These are phyloP conservation scores for Vigna radiata DNA, from an alignment of 306 rosid genomes.

Conservation along the genomic window DNA sequence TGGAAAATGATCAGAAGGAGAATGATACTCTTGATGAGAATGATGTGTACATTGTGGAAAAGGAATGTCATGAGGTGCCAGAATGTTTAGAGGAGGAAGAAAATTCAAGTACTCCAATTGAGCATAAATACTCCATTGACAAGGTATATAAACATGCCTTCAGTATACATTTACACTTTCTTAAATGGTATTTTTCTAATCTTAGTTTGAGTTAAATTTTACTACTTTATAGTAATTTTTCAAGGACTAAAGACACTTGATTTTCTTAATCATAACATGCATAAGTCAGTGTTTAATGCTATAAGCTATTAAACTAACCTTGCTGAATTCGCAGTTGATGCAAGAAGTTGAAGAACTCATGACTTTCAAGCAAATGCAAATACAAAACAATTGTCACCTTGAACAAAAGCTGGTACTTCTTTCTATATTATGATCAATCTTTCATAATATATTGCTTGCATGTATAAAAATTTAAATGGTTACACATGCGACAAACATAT, in stretches of 20 bases:
- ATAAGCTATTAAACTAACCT: constrained; percentile 10
- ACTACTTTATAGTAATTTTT: not conserved
- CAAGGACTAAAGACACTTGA: too few species aligned
- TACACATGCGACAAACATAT: not conserved
- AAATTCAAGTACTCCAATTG: constrained; percentile 35
- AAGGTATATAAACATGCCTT: constrained; percentile 51
- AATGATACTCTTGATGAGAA: too few species aligned
- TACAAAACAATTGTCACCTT: constrained; percentile 49
- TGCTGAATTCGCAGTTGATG: constrained; percentile 48
- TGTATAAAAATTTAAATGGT: constrained; percentile 1
- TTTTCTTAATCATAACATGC: not conserved
- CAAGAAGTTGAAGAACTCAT: constrained; percentile 62
- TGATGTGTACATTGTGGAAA: not conserved
- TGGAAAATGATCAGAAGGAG: too few species aligned
- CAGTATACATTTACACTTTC: not conserved
- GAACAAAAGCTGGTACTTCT: constrained; percentile 68
- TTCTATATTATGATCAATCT: not conserved
- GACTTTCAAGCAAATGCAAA: constrained; percentile 50
- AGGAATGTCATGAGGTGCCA: constrained; percentile 24
- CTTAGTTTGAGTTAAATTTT: not conserved
- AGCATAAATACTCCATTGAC: constrained; percentile 37
- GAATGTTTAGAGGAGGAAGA: constrained; percentile 46
- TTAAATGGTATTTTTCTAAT: not conserved
- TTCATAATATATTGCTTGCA: constrained; percentile 1
- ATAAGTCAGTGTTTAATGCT: not conserved